Evolutionary conservation across 2,329 filamentous ascomycete genomes (phyloP), one percentile per base, ranked within the genome.

Genomic region (Monosporascus sp.): DNA sequence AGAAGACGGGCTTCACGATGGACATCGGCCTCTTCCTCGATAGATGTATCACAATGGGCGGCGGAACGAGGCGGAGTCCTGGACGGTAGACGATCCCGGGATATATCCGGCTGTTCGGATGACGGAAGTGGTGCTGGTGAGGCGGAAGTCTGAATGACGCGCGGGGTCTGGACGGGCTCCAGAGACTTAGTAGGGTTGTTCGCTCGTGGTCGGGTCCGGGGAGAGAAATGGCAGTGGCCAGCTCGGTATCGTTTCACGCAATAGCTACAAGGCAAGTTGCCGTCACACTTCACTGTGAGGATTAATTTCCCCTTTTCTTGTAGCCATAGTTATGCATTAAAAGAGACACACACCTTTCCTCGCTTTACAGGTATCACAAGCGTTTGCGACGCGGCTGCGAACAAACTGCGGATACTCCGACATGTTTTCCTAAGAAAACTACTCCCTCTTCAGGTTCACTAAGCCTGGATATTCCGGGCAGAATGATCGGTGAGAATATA

Each of bases 21-120:
- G 3, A 81, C 79, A 22, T 81, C 78, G 0, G 78, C 78, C 55
- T 81, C 78, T 38, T 81, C 78, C n/a, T 78, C 76, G 0, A 67
- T 68, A 1, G 68, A 61, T 7, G 57, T 51, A 50, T 66, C 64
- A 54, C 58, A 35, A 35, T 35, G 11, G 31, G 18, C 40, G 14
- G 59, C 54, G 26, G 56, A 15, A 11, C 49, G 46, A 37, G 56
- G 57, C 7, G 57, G 56, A 1, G 31, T 35, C 31, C 11, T 5
- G 11, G 31, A 35, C 31, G 11, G 11, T 14, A 35, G 11, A 14
- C 17, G 47, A 38, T 18, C n/a, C 18, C 40, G 40, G 20, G 43
- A 28, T 24, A 15, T 26, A n/a, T 15, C 43, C 43, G 24, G 43
- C 4, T 8, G 43, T 46, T 46, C 53, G 49, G 53, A 52, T 49